These are phyloP conservation scores for Nicotiana obtusifolia DNA, from an alignment of 257 asterid species.

Conservation along the genomic window DNA sequence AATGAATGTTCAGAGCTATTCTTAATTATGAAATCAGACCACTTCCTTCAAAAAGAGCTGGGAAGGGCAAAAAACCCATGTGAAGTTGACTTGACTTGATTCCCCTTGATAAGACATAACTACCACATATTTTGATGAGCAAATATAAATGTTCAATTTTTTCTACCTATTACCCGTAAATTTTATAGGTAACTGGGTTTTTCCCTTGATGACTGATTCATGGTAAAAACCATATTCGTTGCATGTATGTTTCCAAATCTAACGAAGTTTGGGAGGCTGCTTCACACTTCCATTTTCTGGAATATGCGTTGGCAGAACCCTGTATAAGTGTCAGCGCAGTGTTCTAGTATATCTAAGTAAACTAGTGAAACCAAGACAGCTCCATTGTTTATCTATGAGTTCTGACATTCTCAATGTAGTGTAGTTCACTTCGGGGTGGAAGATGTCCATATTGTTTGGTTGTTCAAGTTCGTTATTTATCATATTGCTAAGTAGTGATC, in stretches of 20 bases:
- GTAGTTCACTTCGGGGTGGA: background rate
- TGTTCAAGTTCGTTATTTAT: background rate
- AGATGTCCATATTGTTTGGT: background rate
- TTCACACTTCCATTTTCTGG: background rate
- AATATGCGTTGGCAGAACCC: background rate
- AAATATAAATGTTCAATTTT: background rate
- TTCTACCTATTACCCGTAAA: background rate
- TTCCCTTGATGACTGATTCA: background rate
- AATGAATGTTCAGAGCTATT: background rate
- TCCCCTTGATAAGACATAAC: background rate
- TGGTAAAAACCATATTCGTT: background rate
- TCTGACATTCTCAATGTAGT: background rate
- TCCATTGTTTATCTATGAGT: background rate
- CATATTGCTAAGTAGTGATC: background rate
- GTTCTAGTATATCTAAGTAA: background rate
- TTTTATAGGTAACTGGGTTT: background rate
- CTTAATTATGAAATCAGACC: background rate
- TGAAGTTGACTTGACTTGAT: background rate
- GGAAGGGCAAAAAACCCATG: background rate
- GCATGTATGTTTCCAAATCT: background rate
- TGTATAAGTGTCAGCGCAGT: background rate
- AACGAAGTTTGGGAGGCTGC: background rate
- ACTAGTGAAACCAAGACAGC: background rate
- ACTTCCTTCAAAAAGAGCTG: background rate
- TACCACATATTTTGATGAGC: background rate